A percentile compares a stretch with the other conserved stretches of the same genome.
Conservation (phyloP, 2,329 filamentous ascomycete genomes). For the Chrysosporium queenslandicum region DNA sequence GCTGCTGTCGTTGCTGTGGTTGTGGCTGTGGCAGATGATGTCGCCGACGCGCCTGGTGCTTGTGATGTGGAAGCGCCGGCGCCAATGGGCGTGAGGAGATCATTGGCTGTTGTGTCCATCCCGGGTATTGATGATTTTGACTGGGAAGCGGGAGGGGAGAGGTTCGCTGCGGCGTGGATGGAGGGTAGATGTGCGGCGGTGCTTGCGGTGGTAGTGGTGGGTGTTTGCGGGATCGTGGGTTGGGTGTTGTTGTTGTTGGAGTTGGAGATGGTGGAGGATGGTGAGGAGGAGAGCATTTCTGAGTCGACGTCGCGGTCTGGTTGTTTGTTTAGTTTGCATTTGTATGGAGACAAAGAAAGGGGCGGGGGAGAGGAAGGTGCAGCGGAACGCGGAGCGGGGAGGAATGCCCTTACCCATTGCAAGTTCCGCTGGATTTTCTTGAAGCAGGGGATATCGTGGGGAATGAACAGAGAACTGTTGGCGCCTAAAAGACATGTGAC, state of each 20-base stretch:
- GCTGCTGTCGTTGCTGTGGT: background rate
- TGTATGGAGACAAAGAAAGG: background rate
- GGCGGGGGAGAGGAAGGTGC: background rate
- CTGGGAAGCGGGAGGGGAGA: background rate
- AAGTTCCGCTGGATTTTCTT: background rate
- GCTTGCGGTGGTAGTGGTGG: background rate
- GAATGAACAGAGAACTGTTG: no score
- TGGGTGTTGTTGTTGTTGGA: background rate
- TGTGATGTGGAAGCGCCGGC: background rate
- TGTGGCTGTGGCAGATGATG: background rate
- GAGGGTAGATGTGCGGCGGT: background rate
- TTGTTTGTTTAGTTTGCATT: slow-evolving; percentile 1
- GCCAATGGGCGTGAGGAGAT: background rate
- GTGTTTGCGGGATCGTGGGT: slow-evolving; percentile 2
- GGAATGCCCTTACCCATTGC: background rate
- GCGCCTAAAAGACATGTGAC: no score
- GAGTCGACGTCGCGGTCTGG: slow-evolving; percentile 47
- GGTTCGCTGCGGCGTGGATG: background rate
- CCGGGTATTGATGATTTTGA: background rate
- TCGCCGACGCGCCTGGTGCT: background rate
- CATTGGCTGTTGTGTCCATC: background rate
- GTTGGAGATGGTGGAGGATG: slow-evolving; percentile 13
- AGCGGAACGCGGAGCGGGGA: background rate
- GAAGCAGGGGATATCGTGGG: background rate
- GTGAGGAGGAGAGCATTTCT: slow-evolving; percentile 43